These are phyloP conservation scores for Saccharum spontaneum DNA, from an alignment of 176 grass and related monocot species.

Conservation along the genomic window DNA sequence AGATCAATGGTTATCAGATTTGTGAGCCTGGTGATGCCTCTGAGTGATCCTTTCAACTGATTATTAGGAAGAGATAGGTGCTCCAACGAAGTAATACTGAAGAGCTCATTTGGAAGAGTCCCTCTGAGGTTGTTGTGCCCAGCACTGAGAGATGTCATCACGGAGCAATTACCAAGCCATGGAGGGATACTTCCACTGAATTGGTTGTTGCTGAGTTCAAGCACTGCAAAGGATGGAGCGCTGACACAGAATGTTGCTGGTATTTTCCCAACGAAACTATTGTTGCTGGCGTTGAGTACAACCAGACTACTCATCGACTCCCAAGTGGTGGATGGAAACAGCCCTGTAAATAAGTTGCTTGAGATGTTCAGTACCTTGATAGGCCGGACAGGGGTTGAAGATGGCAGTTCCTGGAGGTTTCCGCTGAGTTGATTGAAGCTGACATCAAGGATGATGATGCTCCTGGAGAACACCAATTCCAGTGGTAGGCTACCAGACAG, in stretches of 20 bases:
- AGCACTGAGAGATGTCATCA: constrained; percentile 7
- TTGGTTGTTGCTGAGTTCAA: constrained; percentile 46
- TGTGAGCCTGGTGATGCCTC: constrained; percentile 19
- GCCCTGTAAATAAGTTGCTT: constrained; percentile 39
- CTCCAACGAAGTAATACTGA: constrained; percentile 17
- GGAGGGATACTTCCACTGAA: constrained; percentile 34
- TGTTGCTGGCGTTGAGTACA: constrained; percentile 41
- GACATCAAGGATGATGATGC: constrained; percentile 37
- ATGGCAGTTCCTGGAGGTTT: constrained; percentile 5
- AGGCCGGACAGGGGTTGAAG: constrained; percentile 3
- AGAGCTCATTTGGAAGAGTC: constrained; percentile 28
- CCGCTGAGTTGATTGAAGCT: constrained; percentile 45
- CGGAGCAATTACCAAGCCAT: constrained; percentile 32
- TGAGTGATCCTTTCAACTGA: neutral
- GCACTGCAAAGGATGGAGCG: neutral
- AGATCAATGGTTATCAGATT: constrained; percentile 43
- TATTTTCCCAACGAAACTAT: constrained; percentile 41
- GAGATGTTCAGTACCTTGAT: constrained; percentile 56
- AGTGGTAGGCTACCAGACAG: constrained; percentile 16
- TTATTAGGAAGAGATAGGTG: constrained; percentile 38
- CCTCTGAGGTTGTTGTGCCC: constrained; percentile 39
- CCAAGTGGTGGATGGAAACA: constrained; percentile 38
- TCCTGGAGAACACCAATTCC: constrained; percentile 32
- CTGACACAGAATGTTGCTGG: constrained; percentile 6
- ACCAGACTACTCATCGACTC: constrained; percentile 17